These are phyloP conservation scores for Chenopodium berlandieri DNA, from an alignment of 148 eudicot species.

Conservation along the genomic window DNA sequence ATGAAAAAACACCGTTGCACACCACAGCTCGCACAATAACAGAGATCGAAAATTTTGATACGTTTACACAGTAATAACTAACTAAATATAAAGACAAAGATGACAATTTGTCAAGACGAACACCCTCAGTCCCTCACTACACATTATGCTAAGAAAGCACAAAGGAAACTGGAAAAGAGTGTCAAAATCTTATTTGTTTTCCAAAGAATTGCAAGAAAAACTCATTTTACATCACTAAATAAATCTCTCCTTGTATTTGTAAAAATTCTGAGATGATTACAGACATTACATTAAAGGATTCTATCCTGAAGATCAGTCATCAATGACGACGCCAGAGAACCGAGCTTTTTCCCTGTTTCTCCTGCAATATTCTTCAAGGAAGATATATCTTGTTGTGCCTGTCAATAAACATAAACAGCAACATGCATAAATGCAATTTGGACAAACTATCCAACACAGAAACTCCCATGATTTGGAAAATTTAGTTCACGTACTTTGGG, in stretches of 20 bases:
- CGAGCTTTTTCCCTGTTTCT: conserved; percentile 91
- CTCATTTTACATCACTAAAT: conserved; percentile 36
- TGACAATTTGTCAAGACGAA: conserved; percentile 3
- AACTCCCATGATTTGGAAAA: neutral
- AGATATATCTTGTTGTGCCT: conserved; percentile 97
- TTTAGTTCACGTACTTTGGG: neutral
- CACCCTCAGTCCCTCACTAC: conserved; percentile 7
- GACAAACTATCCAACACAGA: neutral
- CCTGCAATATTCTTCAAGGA: conserved; percentile 94
- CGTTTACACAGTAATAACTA: neutral
- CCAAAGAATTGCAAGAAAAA: conserved; percentile 33
- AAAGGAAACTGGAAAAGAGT: conserved; percentile 5
- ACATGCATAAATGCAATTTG: neutral
- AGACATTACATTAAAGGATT: conserved; percentile 45
- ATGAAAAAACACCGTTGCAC: neutral
- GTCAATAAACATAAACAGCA: conserved; percentile 15
- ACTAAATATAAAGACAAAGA: neutral
- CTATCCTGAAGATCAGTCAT: conserved; percentile 83
- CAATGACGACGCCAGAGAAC: conserved; percentile 66
- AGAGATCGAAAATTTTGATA: neutral
- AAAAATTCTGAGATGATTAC: conserved; percentile 27
- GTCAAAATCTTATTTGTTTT: conserved; percentile 24
- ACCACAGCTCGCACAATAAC: neutral
- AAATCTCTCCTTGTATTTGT: conserved; percentile 22
- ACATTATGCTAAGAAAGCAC: conserved; percentile 13